Evolutionary conservation across 257 asterid genomes (phyloP).

Genomic region (Solanum chaucha): DNA sequence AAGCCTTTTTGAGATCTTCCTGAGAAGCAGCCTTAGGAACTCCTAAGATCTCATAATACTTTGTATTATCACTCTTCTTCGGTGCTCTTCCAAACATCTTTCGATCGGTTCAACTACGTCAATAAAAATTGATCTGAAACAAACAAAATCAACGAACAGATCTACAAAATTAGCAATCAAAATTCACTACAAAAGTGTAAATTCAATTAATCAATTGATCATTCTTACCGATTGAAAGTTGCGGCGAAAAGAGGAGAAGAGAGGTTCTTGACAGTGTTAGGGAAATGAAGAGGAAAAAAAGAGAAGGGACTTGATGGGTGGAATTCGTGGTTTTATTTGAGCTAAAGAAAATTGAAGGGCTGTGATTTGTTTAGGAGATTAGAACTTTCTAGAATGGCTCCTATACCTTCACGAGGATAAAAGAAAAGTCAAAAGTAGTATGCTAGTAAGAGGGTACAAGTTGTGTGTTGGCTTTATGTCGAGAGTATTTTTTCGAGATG

Average conservation of each 20-base stretch:
- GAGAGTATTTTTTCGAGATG: no score
- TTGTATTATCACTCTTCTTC: conserved; percentile 64
- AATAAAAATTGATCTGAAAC: background rate
- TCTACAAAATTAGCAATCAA: background rate
- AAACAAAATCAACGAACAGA: background rate
- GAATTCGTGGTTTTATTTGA: background rate
- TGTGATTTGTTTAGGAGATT: background rate
- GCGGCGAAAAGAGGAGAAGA: background rate
- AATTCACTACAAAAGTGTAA: background rate
- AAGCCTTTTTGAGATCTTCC: conserved; percentile 78
- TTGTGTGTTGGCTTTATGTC: fast-evolving
- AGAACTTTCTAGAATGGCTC: background rate
- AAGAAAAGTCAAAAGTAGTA: background rate
- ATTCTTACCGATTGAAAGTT: background rate
- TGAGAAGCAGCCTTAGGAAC: conserved; percentile 58
- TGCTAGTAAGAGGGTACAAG: background rate
- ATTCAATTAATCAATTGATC: background rate
- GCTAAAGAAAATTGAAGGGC: background rate
- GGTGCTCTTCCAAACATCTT: conserved; percentile 82
- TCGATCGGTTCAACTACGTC: background rate
- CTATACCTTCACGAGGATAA: background rate
- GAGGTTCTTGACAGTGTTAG: background rate
- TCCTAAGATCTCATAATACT: conserved; percentile 70
- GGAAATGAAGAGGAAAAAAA: background rate
- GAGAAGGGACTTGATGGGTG: background rate